These are phyloP conservation scores for Magnolia changhungtana DNA, from an alignment of 164 flowering plant species.

Conservation along the genomic window DNA sequence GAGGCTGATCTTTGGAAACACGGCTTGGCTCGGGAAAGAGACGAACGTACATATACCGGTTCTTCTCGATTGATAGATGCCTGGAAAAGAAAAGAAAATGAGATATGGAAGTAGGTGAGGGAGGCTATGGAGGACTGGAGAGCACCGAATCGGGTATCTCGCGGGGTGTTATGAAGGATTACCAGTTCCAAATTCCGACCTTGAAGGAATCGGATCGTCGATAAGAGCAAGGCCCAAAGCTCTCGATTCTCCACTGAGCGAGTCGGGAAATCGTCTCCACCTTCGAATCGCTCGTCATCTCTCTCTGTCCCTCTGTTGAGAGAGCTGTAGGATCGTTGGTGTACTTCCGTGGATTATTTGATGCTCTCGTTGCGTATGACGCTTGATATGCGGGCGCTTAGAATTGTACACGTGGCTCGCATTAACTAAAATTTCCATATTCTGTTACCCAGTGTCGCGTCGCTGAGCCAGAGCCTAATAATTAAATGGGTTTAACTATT, in stretches of 20 bases:
- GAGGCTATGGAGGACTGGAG: not conserved
- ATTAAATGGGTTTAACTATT: no score
- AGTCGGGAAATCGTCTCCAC: constrained; percentile 57
- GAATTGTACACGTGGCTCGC: no score
- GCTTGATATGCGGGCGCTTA: no score
- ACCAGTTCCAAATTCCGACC: constrained; percentile 95
- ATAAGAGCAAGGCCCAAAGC: constrained; percentile 66
- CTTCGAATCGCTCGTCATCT: constrained; percentile 27
- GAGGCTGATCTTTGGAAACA: constrained; percentile 75
- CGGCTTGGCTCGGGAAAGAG: constrained; percentile 71
- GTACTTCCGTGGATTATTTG: no score
- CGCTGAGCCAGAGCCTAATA: no score
- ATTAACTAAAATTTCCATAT: no score
- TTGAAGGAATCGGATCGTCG: constrained; percentile 79
- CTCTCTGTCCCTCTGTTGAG: not conserved
- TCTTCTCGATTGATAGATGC: constrained; percentile 80
- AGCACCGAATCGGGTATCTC: not conserved
- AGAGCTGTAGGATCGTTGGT: no score
- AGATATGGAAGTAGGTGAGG: not conserved
- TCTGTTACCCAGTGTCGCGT: no score
- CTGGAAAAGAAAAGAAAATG: constrained; percentile 24
- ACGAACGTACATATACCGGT: constrained; percentile 61
- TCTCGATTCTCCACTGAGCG: constrained; percentile 86
- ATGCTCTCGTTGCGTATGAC: no score
- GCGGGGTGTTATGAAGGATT: constrained; percentile 1